A percentile compares a stretch with the other conserved stretches of the same genome.
phyloP scores from a whole-genome alignment of 2,329 filamentous ascomycete species.

The Zymoseptoria ardabiliae region DNA sequence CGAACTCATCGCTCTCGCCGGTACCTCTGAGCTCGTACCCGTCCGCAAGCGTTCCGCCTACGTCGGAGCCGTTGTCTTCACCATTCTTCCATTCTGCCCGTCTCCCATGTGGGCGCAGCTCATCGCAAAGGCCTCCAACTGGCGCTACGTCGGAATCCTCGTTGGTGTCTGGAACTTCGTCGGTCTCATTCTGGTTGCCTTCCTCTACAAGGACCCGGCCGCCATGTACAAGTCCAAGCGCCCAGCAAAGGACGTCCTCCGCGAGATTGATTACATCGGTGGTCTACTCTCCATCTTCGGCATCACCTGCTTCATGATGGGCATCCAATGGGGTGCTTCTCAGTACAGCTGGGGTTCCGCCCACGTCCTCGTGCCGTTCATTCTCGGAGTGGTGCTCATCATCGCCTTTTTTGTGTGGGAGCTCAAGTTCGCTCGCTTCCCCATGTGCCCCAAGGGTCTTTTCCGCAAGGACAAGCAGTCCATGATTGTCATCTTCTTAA shows the following conservation, averaged over 20 bases:
- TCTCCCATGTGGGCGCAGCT: slow-evolving; percentile 57
- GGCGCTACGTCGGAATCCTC: slow-evolving; percentile 51
- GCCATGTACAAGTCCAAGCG: slow-evolving; percentile 26
- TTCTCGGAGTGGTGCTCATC: slow-evolving; percentile 27
- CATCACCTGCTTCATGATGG: slow-evolving; percentile 46
- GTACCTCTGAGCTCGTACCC: slow-evolving; percentile 61
- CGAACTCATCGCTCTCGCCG: slow-evolving; percentile 61
- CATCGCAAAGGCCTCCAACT: slow-evolving; percentile 43
- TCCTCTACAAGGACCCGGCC: slow-evolving; percentile 50
- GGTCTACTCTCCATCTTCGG: slow-evolving; percentile 46
- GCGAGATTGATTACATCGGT: slow-evolving; percentile 46
- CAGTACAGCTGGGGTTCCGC: slow-evolving; percentile 28
- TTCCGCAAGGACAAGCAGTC: slow-evolving; percentile 29
- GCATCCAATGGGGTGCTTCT: slow-evolving; percentile 28
- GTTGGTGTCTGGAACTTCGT: slow-evolving; percentile 46
- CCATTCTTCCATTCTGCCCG: slow-evolving; percentile 56
- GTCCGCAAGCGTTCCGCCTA: slow-evolving; percentile 58
- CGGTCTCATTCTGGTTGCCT: slow-evolving; percentile 44
- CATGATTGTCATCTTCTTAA: slow-evolving; percentile 31
- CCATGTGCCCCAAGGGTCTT: slow-evolving; percentile 29
- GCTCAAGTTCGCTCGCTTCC: slow-evolving; percentile 23
- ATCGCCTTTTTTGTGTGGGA: slow-evolving; percentile 30
- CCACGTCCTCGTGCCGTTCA: slow-evolving; percentile 29
- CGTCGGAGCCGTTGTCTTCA: slow-evolving; percentile 53
- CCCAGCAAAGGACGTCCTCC: slow-evolving; percentile 37